Base-by-base conservation (phyloP, 441 rosid genomes). In the Flueggea neowawraea region DNA sequence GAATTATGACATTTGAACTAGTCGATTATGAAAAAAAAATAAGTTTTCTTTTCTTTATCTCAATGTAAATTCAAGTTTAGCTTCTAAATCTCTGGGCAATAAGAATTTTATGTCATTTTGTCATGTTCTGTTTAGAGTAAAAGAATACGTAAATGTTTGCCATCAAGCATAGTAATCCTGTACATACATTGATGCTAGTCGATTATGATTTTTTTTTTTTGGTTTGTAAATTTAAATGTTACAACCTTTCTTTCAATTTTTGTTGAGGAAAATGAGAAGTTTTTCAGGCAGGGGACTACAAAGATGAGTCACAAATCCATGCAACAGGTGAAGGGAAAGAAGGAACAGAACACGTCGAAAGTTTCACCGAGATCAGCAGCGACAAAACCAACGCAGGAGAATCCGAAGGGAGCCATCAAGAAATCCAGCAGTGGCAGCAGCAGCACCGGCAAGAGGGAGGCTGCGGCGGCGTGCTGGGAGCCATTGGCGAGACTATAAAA, bases 401-500 rank as follows among this genome's bases (percentile, higher is more conserved):
- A 17, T 22, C 22, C 61, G 12, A 28, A 16, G 11, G 43, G 28
- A 45, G 52, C 53, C 48, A 47, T 54, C 44, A 12, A 12, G 31
- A n/a, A 43, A 31, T 73, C 22, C 3, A 16, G 16, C 51, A 54
- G 28, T 57, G 59, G 17, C 43, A 45, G 6, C 54, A 65, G 54
- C 54, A 53, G 41, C 54, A 11, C 36, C 54, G 57, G 59, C 15
- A 43, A 7, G 55, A 56, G 59, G 55, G 41, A 52, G 73, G 61
- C 28, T 66, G 62, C 62, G 67, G 81, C 16, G 76, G 84, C 11
- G 66, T 85, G 15, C 67, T 89, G 43, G 80, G 74, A 47, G 93
- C 88, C 49, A 83, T 83, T 17, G 88, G 90, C 49, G 88, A 87
- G 74, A 89, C 97, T 61, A 72, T 84, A 78, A 82, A 22, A 2